Conservation (phyloP, 441 rosid species). For the Breynia disticha region DNA sequence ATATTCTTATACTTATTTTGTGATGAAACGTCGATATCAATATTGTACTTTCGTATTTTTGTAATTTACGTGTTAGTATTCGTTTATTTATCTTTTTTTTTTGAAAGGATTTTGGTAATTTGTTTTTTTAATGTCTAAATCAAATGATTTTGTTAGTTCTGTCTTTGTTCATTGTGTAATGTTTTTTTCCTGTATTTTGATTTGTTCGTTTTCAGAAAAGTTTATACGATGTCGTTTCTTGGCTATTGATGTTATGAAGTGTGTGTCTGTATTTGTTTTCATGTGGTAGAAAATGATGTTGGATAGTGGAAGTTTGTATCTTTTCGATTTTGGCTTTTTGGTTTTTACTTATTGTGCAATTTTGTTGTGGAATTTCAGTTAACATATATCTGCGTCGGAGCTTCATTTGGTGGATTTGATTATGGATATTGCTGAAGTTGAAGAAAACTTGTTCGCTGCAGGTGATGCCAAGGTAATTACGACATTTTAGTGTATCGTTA, state of each 20-base stretch:
- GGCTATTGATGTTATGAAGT: no score
- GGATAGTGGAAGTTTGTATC: neutral
- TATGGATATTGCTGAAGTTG: slow-evolving; percentile 83
- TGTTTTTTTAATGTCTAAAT: slow-evolving; percentile 3
- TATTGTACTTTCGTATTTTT: slow-evolving; percentile 3
- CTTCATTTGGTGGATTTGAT: slow-evolving; percentile 25
- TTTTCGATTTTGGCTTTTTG: neutral
- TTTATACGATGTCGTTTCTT: neutral
- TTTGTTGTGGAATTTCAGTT: slow-evolving; percentile 23
- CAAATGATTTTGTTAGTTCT: slow-evolving; percentile 1
- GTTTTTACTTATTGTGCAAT: slow-evolving; percentile 15
- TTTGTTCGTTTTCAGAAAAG: neutral
- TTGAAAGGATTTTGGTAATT: no score
- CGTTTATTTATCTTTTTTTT: neutral
- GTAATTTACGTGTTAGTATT: slow-evolving; percentile 7
- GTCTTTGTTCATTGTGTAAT: neutral
- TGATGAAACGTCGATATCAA: slow-evolving; percentile 28
- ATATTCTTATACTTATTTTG: slow-evolving; percentile 12
- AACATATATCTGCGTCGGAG: slow-evolving; percentile 24
- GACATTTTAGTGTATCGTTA: slow-evolving; percentile 4
- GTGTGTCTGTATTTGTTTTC: neutral
- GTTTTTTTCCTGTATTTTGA: neutral
- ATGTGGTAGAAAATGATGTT: neutral
- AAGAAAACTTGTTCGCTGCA: slow-evolving; percentile 84
- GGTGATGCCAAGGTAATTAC: slow-evolving; percentile 80